Conservation (phyloP, 164 flowering plant species). For the Magnolia officinalis region DNA sequence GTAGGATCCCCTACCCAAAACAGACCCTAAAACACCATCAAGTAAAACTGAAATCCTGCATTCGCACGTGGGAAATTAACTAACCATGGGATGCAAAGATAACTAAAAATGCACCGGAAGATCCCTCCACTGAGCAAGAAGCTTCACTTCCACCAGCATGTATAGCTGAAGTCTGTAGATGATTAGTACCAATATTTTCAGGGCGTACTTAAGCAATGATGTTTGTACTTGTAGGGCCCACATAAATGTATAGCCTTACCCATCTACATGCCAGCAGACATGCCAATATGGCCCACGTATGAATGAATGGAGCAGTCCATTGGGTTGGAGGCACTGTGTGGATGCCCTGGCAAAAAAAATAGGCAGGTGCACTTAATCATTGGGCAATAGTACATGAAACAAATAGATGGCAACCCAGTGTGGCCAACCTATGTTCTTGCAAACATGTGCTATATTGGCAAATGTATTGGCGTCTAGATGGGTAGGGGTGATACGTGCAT, state of each 20-base stretch:
- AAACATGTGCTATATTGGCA: not conserved
- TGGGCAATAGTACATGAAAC: not conserved
- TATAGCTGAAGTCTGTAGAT: constrained; percentile 74
- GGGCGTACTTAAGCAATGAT: too few species aligned
- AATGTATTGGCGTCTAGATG: not conserved
- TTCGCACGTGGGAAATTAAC: not conserved
- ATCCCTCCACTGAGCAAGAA: constrained; percentile 84
- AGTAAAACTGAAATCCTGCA: not conserved
- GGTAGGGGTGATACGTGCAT: not conserved
- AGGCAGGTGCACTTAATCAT: not conserved
- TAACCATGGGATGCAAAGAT: not conserved
- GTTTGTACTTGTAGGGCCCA: too few species aligned
- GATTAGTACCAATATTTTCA: not conserved
- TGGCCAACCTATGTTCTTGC: not conserved
- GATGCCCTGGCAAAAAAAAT: not conserved
- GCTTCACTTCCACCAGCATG: constrained; percentile 81
- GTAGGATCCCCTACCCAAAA: too few species aligned
- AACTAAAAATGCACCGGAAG: constrained; percentile 47
- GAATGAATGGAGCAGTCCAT: too few species aligned
- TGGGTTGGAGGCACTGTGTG: too few species aligned
- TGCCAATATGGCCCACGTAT: too few species aligned
- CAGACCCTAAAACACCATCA: not conserved
- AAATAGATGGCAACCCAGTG: not conserved
- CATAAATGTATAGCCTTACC: too few species aligned
- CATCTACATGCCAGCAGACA: too few species aligned